Conservation (phyloP, 768 basidiomycete species). For the Suillus ampliporus region DNA sequence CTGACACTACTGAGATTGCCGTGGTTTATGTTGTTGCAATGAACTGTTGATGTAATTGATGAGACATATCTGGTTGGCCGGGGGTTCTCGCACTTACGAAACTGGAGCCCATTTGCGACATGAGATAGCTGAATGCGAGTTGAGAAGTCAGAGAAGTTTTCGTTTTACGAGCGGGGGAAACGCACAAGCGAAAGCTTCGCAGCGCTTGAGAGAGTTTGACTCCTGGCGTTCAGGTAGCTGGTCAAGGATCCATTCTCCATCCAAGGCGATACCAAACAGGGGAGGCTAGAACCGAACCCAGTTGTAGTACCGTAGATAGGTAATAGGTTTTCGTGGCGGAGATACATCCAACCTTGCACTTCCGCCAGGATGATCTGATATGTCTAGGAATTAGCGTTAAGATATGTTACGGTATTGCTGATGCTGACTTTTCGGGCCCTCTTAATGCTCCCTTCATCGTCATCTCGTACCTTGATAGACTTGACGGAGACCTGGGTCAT, state of each 20-base stretch:
- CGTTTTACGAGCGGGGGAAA: background rate
- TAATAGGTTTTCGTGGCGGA: conserved; percentile 27
- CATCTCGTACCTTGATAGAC: conserved; percentile 7
- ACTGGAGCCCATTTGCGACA: conserved; percentile 12
- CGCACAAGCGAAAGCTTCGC: conserved; percentile 28
- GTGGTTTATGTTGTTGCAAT: conserved; percentile 1
- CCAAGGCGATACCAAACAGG: conserved; percentile 31
- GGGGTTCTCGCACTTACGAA: conserved; percentile 4
- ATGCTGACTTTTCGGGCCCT: background rate
- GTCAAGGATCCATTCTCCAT: conserved; percentile 22
- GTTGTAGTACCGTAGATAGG: conserved; percentile 24
- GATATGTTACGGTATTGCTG: background rate
- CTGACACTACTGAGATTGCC: conserved; percentile 18
- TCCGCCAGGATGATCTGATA: conserved; percentile 8
- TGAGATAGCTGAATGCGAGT: conserved; percentile 3
- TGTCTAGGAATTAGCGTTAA: background rate
- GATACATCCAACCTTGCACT: conserved; percentile 26
- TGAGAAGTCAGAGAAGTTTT: background rate
- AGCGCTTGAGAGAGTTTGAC: conserved; percentile 9
- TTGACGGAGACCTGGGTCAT: background rate
- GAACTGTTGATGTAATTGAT: conserved; percentile 4
- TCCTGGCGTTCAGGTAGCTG: conserved; percentile 17
- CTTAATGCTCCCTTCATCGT: background rate
- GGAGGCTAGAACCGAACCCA: conserved; percentile 26
- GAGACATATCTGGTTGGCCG: no score